Evolutionary conservation across 2,329 filamentous ascomycete genomes (phyloP).

Genomic region (Scolecobasidium constrictum): DNA sequence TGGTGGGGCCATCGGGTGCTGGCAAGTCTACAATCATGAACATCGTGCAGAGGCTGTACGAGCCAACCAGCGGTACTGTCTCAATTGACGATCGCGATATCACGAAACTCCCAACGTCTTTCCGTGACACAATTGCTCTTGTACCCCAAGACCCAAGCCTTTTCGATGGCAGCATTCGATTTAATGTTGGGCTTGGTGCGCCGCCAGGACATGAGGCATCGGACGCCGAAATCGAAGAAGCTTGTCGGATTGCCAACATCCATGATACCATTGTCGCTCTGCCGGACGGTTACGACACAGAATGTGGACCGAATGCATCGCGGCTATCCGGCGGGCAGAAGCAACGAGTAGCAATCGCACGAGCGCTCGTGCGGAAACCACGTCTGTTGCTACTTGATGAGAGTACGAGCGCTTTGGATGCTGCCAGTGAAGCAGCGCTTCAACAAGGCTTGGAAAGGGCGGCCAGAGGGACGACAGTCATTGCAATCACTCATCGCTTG

Average conservation of each 20-base stretch:
- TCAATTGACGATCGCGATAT: slow-evolving; percentile 42
- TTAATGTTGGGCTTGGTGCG: slow-evolving; percentile 32
- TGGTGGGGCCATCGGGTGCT: slow-evolving; percentile 41
- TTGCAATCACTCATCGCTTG: slow-evolving; percentile 35
- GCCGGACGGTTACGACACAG: slow-evolving; percentile 36
- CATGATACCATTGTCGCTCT: slow-evolving; percentile 32
- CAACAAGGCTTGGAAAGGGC: slow-evolving; percentile 29
- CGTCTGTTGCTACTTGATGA: slow-evolving; percentile 36
- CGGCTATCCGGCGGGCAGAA: slow-evolving; percentile 35
- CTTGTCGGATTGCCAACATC: slow-evolving; percentile 31
- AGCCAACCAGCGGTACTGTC: slow-evolving; percentile 37
- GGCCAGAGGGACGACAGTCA: slow-evolving; percentile 26
- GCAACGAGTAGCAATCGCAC: slow-evolving; percentile 34
- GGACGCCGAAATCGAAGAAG: slow-evolving; percentile 20
- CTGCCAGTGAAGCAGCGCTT: slow-evolving; percentile 32
- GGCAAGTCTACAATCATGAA: slow-evolving; percentile 27
- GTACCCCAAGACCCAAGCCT: slow-evolving; percentile 36
- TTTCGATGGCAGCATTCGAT: slow-evolving; percentile 31
- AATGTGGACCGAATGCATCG: slow-evolving; percentile 31
- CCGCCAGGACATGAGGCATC: slow-evolving; percentile 17
- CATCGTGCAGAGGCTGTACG: slow-evolving; percentile 44
- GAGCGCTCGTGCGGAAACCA: slow-evolving; percentile 35
- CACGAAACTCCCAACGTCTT: slow-evolving; percentile 22
- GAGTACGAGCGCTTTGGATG: slow-evolving; percentile 35
- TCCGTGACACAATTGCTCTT: slow-evolving; percentile 29